These are phyloP conservation scores for Cladosporium austrohemisphaericum DNA, from an alignment of 2,329 filamentous ascomycete genomes.

Conservation along the genomic window DNA sequence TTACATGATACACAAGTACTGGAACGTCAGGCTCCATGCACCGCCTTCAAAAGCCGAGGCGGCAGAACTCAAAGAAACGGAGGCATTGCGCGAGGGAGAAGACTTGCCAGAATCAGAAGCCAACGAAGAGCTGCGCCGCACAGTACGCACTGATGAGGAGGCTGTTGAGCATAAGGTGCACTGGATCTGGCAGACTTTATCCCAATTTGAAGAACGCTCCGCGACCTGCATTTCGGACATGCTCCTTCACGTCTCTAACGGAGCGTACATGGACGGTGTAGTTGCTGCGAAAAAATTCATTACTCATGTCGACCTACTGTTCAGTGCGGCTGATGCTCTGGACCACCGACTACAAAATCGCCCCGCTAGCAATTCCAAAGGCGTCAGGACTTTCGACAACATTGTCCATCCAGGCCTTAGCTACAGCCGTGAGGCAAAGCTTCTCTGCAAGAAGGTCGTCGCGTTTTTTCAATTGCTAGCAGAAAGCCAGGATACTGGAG, in stretches of 20 bases:
- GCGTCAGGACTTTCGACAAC: slow-evolving; percentile 31
- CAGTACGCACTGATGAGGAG: slow-evolving; percentile 81
- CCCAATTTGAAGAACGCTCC: slow-evolving; percentile 94
- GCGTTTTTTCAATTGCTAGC: slow-evolving; percentile 94
- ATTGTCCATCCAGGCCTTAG: slow-evolving; percentile 62
- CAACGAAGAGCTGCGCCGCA: slow-evolving; percentile 65
- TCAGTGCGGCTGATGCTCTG: slow-evolving; percentile 80
- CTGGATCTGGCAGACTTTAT: slow-evolving; percentile 95
- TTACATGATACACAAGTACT: slow-evolving; percentile 99
- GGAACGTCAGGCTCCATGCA: slow-evolving; percentile 79
- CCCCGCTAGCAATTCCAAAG: slow-evolving; percentile 35
- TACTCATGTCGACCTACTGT: slow-evolving; percentile 88
- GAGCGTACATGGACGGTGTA: slow-evolving; percentile 90
- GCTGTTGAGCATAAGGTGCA: slow-evolving; percentile 97
- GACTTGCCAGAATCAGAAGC: slow-evolving; percentile 50
- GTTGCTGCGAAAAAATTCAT: slow-evolving; percentile 95
- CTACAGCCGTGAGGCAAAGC: slow-evolving; percentile 92
- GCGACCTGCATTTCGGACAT: slow-evolving; percentile 98
- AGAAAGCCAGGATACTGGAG: slow-evolving; percentile 88
- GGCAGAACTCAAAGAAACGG: slow-evolving; percentile 23
- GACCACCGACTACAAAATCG: slow-evolving; percentile 60
- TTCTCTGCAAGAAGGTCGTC: slow-evolving; percentile 99
- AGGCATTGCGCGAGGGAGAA: slow-evolving; percentile 29
- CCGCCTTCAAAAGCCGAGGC: slow-evolving; percentile 37
- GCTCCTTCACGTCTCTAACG: slow-evolving; percentile 97